Evolutionary conservation across 2,329 filamentous ascomycete species (phyloP), one percentile per base, ranked within the genome.

Genomic region (Arthrinium puccinioides): DNA sequence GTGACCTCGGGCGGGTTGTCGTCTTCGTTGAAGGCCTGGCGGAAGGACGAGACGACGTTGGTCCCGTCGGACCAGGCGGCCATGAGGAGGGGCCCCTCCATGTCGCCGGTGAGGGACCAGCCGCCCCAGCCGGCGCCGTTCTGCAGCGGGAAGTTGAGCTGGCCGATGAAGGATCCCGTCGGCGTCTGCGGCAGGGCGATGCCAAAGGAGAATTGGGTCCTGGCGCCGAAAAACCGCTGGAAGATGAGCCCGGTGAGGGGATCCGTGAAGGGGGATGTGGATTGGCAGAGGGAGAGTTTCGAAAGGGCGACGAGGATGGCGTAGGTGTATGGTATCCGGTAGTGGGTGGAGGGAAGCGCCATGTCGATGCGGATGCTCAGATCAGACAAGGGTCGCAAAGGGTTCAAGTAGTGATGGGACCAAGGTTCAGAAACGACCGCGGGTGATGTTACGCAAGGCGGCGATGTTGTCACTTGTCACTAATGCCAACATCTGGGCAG

Each of bases 31-130:
- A 55, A 58, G 18, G 63, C 63, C 41, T 65, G 60, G 6, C 67
- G 57, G 44, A 71, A 68, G 1, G 60, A 63, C 4, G 61, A 58
- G 36, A 67, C 54, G 7, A 69, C 56, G 21, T 49, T 48, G 13
- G 49, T 53, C 1, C 56, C 50, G 2, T 58, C 59, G 2, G 67
- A 54, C 62, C 67, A 71, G 4, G 59, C 63, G 0, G 62, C 56
- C 8, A 71, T 55, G 20, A 72, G 54, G 15, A 71, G 56, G 15
- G 64, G 62, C 8, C 59, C 61, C 32, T 64, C 49, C 66, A 72
- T 70, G 7, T 60, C 55, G 4, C 64, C 63, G 1, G 60, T 63
- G 13, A 70, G 47, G n/a, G 57, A 61, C 28, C 64, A 58, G n/a
- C 63, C 64, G 29, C 62, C 63, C 64, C 64, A 70, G 16, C 68